These are phyloP conservation scores for Vaccinium vitisidaea DNA, from an alignment of 148 eudicot genomes.

Conservation along the genomic window DNA sequence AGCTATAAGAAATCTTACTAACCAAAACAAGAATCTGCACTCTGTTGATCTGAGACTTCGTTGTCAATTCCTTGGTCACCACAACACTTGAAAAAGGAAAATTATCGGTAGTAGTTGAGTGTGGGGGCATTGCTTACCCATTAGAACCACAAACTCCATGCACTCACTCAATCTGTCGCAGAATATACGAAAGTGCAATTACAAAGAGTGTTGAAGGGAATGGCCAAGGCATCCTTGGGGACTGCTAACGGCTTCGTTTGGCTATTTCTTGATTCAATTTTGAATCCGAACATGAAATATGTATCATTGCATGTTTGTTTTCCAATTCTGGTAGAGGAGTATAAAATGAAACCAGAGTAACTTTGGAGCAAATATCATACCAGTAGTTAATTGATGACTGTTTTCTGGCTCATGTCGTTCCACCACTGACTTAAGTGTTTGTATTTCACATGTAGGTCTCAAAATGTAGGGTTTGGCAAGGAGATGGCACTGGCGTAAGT, in stretches of 20 bases:
- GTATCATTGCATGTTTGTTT: no score
- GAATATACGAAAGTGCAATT: background rate
- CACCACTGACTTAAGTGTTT: no score
- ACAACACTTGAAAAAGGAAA: background rate
- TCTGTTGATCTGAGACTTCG: background rate
- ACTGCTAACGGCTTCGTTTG: background rate
- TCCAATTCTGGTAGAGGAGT: no score
- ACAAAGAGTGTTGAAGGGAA: background rate
- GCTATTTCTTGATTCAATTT: background rate
- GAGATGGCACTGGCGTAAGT: no score
- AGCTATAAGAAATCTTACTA: background rate
- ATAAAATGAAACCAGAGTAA: no score
- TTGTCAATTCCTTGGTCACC: background rate
- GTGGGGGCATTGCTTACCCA: background rate
- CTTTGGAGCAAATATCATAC: no score
- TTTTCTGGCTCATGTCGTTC: no score
- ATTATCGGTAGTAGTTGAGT: background rate
- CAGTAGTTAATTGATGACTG: no score
- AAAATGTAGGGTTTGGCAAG: no score
- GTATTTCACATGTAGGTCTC: no score
- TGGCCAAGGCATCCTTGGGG: background rate
- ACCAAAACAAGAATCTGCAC: background rate
- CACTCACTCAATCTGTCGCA: background rate
- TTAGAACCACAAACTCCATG: background rate
- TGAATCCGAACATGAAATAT: background rate